phyloP scores from a whole-genome alignment of 768 basidiomycete genomes.

The Lepiota brunneoincarnata region DNA sequence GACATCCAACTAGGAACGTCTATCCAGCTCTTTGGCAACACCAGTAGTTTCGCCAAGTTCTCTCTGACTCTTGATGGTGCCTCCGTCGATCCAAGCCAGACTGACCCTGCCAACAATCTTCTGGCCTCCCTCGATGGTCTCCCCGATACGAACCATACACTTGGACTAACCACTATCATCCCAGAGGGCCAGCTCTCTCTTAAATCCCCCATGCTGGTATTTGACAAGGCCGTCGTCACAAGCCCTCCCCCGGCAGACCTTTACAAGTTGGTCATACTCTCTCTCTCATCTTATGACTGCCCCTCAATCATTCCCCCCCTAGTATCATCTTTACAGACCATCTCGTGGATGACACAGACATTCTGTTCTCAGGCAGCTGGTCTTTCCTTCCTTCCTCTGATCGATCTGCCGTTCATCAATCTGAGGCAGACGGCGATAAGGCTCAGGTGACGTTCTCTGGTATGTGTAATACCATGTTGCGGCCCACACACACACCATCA shows the following conservation, averaged over 20 bases:
- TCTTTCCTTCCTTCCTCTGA: constrained; percentile 25
- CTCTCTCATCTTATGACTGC: neutral
- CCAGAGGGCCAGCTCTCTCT: constrained; percentile 18
- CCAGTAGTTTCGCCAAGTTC: constrained; percentile 39
- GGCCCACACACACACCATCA: neutral
- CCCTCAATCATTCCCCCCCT: neutral
- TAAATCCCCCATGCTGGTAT: constrained; percentile 41
- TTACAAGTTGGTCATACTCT: constrained; percentile 6
- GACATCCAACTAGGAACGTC: constrained; percentile 50
- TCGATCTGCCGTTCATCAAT: constrained; percentile 20
- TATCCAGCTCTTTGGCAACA: constrained; percentile 56
- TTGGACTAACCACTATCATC: constrained; percentile 51
- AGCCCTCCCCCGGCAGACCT: constrained; percentile 34
- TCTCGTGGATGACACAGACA: constrained; percentile 39
- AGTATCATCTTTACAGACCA: constrained; percentile 34
- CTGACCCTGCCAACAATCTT: constrained; percentile 29
- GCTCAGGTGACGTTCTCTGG: constrained; percentile 46
- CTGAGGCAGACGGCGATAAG: constrained; percentile 41
- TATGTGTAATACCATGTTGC: constrained; percentile 28
- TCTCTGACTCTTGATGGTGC: constrained; percentile 51
- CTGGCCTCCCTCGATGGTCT: constrained; percentile 52
- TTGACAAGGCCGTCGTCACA: constrained; percentile 56
- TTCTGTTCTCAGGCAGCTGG: constrained; percentile 61
- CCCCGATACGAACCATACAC: constrained; percentile 45
- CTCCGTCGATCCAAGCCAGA: constrained; percentile 19